Conservation (phyloP, 2,329 filamentous ascomycete genomes). For the Achaetomium macrosporum region DNA sequence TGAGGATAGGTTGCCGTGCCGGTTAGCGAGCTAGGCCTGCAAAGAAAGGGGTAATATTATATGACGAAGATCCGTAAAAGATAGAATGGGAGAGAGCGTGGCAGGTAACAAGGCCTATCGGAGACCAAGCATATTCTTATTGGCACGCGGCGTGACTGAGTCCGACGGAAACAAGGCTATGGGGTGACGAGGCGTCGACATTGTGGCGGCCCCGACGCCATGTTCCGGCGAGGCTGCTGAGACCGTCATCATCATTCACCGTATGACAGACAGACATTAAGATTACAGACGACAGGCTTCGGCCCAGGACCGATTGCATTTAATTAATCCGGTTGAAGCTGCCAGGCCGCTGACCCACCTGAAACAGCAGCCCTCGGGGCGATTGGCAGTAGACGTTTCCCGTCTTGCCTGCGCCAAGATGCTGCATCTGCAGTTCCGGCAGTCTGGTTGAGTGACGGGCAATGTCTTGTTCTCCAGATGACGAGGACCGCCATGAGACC, state of each 20-base stretch:
- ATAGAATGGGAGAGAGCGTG: background rate
- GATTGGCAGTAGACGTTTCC: background rate
- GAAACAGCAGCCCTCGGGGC: conserved; percentile 2
- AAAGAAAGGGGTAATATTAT: too few relatives aligned
- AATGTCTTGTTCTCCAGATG: background rate
- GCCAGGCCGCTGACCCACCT: conserved; percentile 3
- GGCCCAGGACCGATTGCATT: background rate
- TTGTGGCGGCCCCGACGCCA: background rate
- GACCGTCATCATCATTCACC: background rate
- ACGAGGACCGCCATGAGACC: background rate
- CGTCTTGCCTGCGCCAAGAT: background rate
- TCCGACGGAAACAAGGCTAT: background rate
- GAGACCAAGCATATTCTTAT: too few relatives aligned
- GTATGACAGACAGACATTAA: background rate
- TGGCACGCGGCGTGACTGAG: background rate
- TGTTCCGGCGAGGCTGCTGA: background rate
- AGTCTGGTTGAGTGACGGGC: background rate
- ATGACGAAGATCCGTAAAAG: background rate
- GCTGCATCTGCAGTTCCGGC: background rate
- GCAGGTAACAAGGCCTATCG: background rate
- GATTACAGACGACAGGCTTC: background rate
- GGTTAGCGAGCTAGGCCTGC: too few relatives aligned
- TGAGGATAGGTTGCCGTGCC: too few relatives aligned
- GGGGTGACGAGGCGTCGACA: background rate
- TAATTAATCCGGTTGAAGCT: background rate